Percentiles rank a stretch among this genome's conserved stretches.
These are phyloP conservation scores for Aspergillus diversus DNA, from an alignment of 495 filamentous ascomycete species.

Conservation along the genomic window DNA sequence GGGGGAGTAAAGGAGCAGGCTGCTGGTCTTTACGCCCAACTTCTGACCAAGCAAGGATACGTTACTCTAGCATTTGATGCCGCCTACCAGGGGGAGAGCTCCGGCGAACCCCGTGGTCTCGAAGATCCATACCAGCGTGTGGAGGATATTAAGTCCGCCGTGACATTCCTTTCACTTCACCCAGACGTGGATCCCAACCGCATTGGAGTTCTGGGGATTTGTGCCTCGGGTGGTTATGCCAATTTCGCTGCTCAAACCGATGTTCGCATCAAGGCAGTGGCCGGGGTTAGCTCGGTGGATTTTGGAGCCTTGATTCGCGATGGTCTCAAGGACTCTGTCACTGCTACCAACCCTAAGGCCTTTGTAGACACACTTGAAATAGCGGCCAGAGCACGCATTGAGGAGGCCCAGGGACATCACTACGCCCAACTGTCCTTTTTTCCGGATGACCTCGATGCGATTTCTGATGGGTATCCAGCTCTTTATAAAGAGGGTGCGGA, in stretches of 20 bases:
- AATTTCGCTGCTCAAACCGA: slow-evolving; percentile 1
- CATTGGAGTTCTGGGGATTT: not conserved
- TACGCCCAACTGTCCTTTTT: not conserved
- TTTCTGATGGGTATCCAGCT: not conserved
- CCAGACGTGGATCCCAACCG: not conserved
- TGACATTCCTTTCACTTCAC: not conserved
- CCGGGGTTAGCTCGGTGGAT: slow-evolving; percentile 3
- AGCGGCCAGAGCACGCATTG: too few species aligned
- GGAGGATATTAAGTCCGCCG: slow-evolving; percentile 30
- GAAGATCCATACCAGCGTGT: slow-evolving; percentile 44
- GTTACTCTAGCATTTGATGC: slow-evolving; percentile 40
- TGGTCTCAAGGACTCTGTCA: not conserved
- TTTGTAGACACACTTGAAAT: not conserved
- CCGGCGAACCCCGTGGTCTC: slow-evolving; percentile 38
- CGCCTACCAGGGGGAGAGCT: slow-evolving; percentile 43
- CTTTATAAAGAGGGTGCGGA: slow-evolving; percentile 20
- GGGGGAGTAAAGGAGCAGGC: slow-evolving; percentile 46
- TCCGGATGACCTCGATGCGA: not conserved
- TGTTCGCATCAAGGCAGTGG: not conserved
- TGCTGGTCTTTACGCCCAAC: slow-evolving; percentile 31
- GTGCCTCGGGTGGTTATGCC: slow-evolving; percentile 5
- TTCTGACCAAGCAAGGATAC: slow-evolving; percentile 38
- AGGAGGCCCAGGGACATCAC: not conserved
- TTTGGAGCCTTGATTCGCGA: not conserved
- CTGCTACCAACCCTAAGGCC: not conserved